These are phyloP conservation scores for Xylaria sp. DNA, from an alignment of 2,329 filamentous ascomycete species.

Conservation along the genomic window DNA sequence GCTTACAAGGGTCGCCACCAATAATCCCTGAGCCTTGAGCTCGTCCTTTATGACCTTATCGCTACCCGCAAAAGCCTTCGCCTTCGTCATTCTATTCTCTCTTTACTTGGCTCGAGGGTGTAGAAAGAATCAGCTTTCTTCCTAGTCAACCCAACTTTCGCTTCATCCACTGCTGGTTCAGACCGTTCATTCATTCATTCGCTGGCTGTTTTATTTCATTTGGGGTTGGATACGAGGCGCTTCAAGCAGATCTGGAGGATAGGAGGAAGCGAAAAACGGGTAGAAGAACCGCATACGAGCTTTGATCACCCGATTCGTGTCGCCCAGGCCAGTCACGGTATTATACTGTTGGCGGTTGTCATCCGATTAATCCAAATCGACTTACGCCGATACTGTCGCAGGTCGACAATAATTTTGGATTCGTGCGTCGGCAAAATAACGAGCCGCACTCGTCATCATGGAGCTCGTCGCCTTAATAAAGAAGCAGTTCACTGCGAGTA, in stretches of 20 bases:
- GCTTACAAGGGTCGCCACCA: constrained; percentile 23
- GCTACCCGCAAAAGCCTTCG: constrained; percentile 47
- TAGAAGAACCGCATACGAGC: constrained; percentile 31
- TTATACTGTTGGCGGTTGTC: constrained; percentile 34
- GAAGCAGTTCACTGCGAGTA: constrained; percentile 75
- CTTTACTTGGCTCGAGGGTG: constrained; percentile 56
- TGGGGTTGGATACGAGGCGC: constrained; percentile 42
- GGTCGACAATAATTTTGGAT: constrained; percentile 63
- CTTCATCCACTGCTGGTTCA: constrained; percentile 67
- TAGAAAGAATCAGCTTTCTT: constrained; percentile 57
- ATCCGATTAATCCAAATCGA: constrained; percentile 41
- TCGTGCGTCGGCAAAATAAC: constrained; percentile 47
- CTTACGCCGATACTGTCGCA: constrained; percentile 59
- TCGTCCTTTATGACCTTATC: constrained; percentile 56
- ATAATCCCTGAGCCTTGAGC: constrained; percentile 28
- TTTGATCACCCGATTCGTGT: constrained; percentile 25
- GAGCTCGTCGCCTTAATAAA: constrained; percentile 57
- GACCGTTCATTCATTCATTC: constrained; percentile 54
- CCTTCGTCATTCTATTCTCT: constrained; percentile 50
- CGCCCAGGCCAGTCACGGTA: constrained; percentile 37
- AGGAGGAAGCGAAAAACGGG: constrained; percentile 21
- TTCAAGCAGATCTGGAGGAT: constrained; percentile 22
- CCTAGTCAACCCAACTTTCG: constrained; percentile 55
- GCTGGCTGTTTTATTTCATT: constrained; percentile 47
- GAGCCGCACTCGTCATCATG: constrained; percentile 53